phyloP scores from a whole-genome alignment of 1,139 yeast species.

The Magnusiomyces paraingens region DNA sequence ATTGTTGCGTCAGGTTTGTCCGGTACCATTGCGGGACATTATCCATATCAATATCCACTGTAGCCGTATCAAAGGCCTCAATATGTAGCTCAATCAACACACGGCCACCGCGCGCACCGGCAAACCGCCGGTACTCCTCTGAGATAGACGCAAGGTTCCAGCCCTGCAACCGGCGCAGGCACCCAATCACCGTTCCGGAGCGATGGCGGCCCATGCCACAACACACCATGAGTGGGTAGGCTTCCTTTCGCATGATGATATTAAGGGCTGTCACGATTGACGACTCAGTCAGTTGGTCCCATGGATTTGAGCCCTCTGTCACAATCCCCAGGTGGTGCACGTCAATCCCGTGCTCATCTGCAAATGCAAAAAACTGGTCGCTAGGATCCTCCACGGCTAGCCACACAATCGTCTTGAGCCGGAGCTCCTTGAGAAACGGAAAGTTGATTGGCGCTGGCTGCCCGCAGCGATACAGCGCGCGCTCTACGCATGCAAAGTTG shows the following conservation, averaged over 20 bases:
- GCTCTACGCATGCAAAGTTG: constrained; percentile 91
- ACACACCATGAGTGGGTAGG: constrained; percentile 81
- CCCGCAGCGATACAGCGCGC: constrained; percentile 78
- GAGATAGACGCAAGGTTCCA: constrained; percentile 94
- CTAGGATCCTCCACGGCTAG: constrained; percentile 92
- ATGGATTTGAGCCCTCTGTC: constrained; percentile 73
- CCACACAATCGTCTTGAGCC: constrained; percentile 82
- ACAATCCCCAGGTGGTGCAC: constrained; percentile 51
- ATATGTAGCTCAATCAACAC: constrained; percentile 84
- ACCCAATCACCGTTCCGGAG: constrained; percentile 93
- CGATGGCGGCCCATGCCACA: constrained; percentile 98
- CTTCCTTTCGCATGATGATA: constrained; percentile 60
- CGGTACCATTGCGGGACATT: constrained; percentile 46
- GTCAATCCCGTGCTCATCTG: constrained; percentile 61
- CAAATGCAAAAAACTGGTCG: constrained; percentile 77
- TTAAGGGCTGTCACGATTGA: constrained; percentile 76
- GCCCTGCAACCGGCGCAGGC: constrained; percentile 81
- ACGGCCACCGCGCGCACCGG: constrained; percentile 89
- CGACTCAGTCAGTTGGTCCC: constrained; percentile 92
- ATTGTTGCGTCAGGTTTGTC: not conserved
- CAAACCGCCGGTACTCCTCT: constrained; percentile 89
- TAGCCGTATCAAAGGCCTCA: constrained; percentile 66
- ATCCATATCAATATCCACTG: constrained; percentile 45
- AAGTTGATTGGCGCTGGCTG: constrained; percentile 96
- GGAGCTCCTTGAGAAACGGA: constrained; percentile 67